These are phyloP conservation scores for Ligustrum vulgare DNA, from an alignment of 257 asterid genomes.

Conservation along the genomic window DNA sequence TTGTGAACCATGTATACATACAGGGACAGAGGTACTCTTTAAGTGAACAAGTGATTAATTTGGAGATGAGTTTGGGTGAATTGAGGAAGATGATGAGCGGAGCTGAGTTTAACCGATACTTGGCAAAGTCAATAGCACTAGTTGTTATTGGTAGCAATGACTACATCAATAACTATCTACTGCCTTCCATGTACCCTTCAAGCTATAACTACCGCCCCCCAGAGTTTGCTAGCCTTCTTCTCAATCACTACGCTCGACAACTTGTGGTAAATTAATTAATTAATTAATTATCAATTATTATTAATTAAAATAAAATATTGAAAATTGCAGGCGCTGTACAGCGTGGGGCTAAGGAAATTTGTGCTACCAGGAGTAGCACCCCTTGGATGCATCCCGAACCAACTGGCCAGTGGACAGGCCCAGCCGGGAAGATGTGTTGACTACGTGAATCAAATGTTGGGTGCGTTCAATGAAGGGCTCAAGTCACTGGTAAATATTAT, in stretches of 20 bases:
- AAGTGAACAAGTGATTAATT: slow-evolving; percentile 81
- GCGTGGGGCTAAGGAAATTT: slow-evolving; percentile 74
- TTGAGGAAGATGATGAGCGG: slow-evolving; percentile 53
- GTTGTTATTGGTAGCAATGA: slow-evolving; percentile 86
- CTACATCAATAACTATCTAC: slow-evolving; percentile 90
- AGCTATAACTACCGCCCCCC: slow-evolving; percentile 68
- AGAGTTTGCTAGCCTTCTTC: slow-evolving; percentile 69
- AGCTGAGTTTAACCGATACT: slow-evolving; percentile 36
- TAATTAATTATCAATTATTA: no score
- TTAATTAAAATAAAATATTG: no score
- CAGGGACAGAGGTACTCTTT: slow-evolving; percentile 72
- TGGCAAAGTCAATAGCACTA: slow-evolving; percentile 55
- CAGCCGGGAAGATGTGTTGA: slow-evolving; percentile 78
- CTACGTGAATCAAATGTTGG: slow-evolving; percentile 72
- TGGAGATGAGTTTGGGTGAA: slow-evolving; percentile 65
- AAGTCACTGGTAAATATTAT: slow-evolving; percentile 45
- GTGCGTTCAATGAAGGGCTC: slow-evolving; percentile 67
- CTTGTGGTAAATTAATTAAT: slow-evolving; percentile 36
- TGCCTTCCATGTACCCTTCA: slow-evolving; percentile 62
- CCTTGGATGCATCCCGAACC: slow-evolving; percentile 85
- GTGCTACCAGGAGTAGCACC: slow-evolving; percentile 76
- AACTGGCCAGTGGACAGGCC: slow-evolving; percentile 66
- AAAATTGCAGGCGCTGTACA: slow-evolving; percentile 58
- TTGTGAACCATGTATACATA: not conserved
- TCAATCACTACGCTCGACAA: slow-evolving; percentile 71